Base-by-base conservation (phyloP, 495 filamentous ascomycete genomes). In the Durotheca rogersii region DNA sequence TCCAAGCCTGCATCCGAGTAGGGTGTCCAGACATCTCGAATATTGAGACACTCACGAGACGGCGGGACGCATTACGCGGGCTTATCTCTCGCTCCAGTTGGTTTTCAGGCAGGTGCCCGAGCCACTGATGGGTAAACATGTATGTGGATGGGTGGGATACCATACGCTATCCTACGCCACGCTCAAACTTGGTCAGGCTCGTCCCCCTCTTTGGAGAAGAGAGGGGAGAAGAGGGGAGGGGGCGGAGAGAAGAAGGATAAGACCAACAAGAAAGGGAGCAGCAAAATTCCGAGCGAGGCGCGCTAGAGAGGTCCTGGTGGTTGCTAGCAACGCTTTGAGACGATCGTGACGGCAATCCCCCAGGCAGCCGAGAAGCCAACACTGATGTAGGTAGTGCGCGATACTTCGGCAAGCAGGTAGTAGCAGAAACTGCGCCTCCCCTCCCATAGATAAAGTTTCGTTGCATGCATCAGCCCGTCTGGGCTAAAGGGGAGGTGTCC, bases 401-500 rank as follows among this genome's bases (percentile, higher is more conserved):
- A 41, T 40, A 39, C 21, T 41, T 46, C 40, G 55, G 49, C 40
- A 53, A 38, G 20, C 29, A 53, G 49, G 49, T 43, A 30, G 15
- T 38, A 41, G 33, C 43, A n/a, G n/a, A n/a, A n/a, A n/a, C n/a
- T n/a, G n/a, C n/a, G n/a, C n/a, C n/a, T n/a, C n/a, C n/a, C n/a
- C 14, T 44, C 43, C 37, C 29, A 27, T 52, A 58, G 48, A 52
- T 48, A 41, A 43, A 29, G 32, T 45, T 52, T 49, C n/a, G 35
- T 50, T 59, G 30, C 49, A 53, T 53, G 50, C 31, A 44, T 50
- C 53, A 53, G 45, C 50, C 44, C 33, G 31, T 21, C 49, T 36
- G 40, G 40, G 49, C 43, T 49, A 48, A 27, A 16, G 34, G 23
- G 23, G 4, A 27, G 23, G 23, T 27, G 23, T n/a, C n/a, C n/a